phyloP scores from a whole-genome alignment of 805 yeast genomes.

The Saccharomycopsis sp. region DNA sequence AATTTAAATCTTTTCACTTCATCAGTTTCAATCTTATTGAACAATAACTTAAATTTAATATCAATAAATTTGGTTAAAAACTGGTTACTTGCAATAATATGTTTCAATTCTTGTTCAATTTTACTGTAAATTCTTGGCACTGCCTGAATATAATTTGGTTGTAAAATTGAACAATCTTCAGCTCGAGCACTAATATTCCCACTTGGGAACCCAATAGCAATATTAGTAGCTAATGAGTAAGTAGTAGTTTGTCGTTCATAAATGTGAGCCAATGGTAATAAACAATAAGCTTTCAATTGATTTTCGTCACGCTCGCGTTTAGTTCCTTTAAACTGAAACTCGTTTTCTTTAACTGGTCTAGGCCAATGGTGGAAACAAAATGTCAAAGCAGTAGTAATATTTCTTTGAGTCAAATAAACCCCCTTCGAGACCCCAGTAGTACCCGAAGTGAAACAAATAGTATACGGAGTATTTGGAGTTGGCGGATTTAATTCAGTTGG shows the following conservation, averaged over 20 bases:
- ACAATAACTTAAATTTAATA: constrained; percentile 19
- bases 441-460: constrained; percentile 69
- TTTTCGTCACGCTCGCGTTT: constrained; percentile 14
- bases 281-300: constrained; percentile 31
- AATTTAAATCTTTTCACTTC: background rate
- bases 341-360: constrained; percentile 24
- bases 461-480: constrained; percentile 36
- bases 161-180: constrained; percentile 43
- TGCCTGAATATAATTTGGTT: constrained; percentile 41
- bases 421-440: constrained; percentile 82
- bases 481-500: constrained; percentile 34
- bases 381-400: constrained; percentile 36
- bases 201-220: constrained; percentile 41
- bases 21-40: constrained; percentile 2
- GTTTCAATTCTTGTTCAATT: constrained; percentile 32
- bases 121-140: constrained; percentile 53
- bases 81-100: constrained; percentile 33
- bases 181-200: constrained; percentile 36
- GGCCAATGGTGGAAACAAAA: constrained; percentile 26
- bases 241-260: constrained; percentile 44
- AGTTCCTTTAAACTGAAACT: constrained; percentile 14
- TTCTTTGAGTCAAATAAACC: constrained; percentile 55
- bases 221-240: constrained; percentile 36
- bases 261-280: constrained; percentile 53
- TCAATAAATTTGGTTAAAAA: constrained; percentile 32